These are phyloP conservation scores for Hypoxylon subgilvum DNA, from an alignment of 495 filamentous ascomycete species.

Conservation along the genomic window DNA sequence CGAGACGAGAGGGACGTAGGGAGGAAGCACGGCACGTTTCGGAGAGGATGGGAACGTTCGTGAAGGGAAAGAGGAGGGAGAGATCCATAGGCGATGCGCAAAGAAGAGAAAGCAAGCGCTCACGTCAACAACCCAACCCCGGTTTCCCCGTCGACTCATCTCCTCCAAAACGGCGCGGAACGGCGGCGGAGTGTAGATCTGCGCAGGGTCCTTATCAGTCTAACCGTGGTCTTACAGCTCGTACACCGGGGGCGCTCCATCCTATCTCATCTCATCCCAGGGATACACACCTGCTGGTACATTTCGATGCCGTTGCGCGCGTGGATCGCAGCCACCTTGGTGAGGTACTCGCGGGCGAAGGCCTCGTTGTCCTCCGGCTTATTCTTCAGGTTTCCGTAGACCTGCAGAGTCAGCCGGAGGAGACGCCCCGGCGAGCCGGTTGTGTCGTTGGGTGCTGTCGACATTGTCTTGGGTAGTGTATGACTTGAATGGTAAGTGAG, in stretches of 20 bases:
- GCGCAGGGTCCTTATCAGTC: too few species aligned
- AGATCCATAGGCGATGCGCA: too few species aligned
- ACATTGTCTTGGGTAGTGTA: background rate
- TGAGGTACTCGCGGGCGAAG: slow-evolving; percentile 7
- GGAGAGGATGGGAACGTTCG: too few species aligned
- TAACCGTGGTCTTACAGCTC: too few species aligned
- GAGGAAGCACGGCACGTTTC: too few species aligned
- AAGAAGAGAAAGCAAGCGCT: too few species aligned
- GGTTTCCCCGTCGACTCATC: slow-evolving; percentile 3
- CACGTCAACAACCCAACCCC: slow-evolving; percentile 10
- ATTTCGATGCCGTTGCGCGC: slow-evolving; percentile 12
- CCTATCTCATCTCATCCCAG: too few species aligned
- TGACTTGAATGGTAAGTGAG: background rate
- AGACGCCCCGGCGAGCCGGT: background rate
- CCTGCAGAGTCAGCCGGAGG: slow-evolving; percentile 6
- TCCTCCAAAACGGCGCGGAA: slow-evolving; percentile 8
- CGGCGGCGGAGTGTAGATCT: background rate
- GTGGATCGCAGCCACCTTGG: slow-evolving; percentile 3
- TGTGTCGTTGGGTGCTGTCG: background rate
- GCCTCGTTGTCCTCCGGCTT: slow-evolving; percentile 3
- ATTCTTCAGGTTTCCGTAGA: slow-evolving; percentile 10
- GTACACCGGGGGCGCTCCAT: too few species aligned
- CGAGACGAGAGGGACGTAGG: too few species aligned
- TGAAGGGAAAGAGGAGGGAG: too few species aligned
- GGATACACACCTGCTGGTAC: slow-evolving; percentile 20